phyloP scores from a whole-genome alignment of 2,329 filamentous ascomycete genomes.

The Fusarium succisae region DNA sequence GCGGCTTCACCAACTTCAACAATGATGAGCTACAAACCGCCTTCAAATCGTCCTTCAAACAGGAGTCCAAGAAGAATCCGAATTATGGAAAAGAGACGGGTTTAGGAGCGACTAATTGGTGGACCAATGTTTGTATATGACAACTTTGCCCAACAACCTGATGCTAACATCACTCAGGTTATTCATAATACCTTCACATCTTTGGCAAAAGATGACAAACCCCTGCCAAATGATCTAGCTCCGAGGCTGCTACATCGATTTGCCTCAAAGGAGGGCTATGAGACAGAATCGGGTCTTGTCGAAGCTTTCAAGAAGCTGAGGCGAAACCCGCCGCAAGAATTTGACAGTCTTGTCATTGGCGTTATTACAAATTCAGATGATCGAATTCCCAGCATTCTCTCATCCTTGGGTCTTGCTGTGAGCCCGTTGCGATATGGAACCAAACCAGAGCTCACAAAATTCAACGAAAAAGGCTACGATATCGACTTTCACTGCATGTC shows the following conservation, averaged over 20 bases:
- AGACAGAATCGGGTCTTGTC: conserved; percentile 4
- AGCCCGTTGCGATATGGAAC: conserved; percentile 22
- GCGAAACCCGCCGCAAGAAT: neutral
- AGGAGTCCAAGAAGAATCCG: conserved; percentile 23
- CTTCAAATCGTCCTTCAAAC: conserved; percentile 21
- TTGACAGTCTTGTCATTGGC: conserved; percentile 20
- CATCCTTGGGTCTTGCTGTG: conserved; percentile 19
- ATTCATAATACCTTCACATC: conserved; percentile 32
- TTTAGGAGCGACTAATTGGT: conserved; percentile 31
- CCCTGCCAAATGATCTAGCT: conserved; percentile 20
- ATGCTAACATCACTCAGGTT: conserved; percentile 12
- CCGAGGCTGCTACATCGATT: conserved; percentile 25
- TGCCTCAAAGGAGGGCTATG: conserved; percentile 24
- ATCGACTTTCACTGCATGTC: conserved; percentile 54
- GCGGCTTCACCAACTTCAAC: conserved; percentile 22
- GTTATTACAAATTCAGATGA: conserved; percentile 38
- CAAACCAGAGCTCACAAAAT: no score
- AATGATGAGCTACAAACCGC: conserved; percentile 25
- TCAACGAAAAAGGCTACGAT: no score
- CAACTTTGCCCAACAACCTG: fast-evolving
- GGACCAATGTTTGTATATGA: conserved; percentile 26
- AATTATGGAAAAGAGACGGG: conserved; percentile 35
- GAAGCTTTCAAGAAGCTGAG: conserved; percentile 2
- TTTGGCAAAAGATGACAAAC: neutral
- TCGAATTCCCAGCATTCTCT: conserved; percentile 32